Percentiles rank a stretch among this genome's conserved stretches.
These are phyloP conservation scores for Juglanconis sp. DNA, from an alignment of 2,329 filamentous ascomycete genomes.

Conservation along the genomic window DNA sequence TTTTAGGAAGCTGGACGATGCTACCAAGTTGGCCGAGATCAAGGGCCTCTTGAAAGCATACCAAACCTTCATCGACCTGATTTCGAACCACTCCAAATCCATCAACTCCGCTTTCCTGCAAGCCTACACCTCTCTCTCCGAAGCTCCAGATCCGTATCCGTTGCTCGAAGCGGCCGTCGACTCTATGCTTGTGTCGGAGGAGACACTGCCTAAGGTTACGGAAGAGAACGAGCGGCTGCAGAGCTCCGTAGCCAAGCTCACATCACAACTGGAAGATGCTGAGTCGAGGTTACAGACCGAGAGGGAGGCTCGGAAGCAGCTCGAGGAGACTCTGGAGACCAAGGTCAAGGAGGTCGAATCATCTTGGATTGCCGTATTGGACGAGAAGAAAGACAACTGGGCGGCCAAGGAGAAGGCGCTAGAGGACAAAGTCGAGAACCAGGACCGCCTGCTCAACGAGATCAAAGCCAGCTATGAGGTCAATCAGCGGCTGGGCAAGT, in stretches of 20 bases:
- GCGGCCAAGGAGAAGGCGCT: conserved; percentile 81
- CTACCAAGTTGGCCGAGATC: conserved; percentile 80
- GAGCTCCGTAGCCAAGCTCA: conserved; percentile 70
- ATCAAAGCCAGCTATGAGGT: conserved; percentile 98
- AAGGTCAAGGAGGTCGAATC: conserved; percentile 86
- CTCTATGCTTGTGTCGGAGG: conserved; percentile 85
- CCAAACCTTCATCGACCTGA: conserved; percentile 92
- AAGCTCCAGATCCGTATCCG: conserved; percentile 94
- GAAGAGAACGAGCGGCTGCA: conserved; percentile 87
- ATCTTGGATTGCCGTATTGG: conserved; percentile 84
- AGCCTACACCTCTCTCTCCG: conserved; percentile 87
- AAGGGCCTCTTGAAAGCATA: conserved; percentile 92
- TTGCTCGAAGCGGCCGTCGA: conserved; percentile 95
- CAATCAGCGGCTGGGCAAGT: conserved; percentile 78
- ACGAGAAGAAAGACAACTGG: conserved; percentile 97
- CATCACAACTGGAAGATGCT: conserved; percentile 75
- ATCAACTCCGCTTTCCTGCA: conserved; percentile 92
- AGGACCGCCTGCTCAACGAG: conserved; percentile 88
- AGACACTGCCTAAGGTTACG: conserved; percentile 85
- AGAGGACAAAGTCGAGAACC: conserved; percentile 91
- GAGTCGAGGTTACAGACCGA: conserved; percentile 80
- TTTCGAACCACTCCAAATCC: conserved; percentile 93
- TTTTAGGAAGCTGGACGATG: conserved; percentile 89
- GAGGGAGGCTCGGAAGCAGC: conserved; percentile 64
- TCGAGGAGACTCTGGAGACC: conserved; percentile 73